Evolutionary conservation across 116 monocot species (phyloP), one percentile per base, ranked within the genome.

Genomic region (Zostera marina): DNA sequence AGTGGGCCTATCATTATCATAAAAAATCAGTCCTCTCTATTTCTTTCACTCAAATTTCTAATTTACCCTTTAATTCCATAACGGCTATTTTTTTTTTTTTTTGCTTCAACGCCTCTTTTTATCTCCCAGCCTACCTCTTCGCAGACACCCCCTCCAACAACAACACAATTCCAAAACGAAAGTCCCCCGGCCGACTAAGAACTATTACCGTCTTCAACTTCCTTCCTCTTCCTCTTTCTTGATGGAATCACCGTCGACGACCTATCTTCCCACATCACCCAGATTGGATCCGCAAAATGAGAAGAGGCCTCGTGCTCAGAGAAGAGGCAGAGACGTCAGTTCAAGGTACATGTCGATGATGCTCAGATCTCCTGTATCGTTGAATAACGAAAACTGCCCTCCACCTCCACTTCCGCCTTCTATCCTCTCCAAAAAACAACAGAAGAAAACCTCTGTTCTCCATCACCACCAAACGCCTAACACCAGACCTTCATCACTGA

Each of bases 291-390:
- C 59, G 13, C 38, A 26, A 8, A 58, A 66, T 11, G 57, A 58
- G 47, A 47, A 11, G 52, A 43, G 45, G 7, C 56, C 70, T 16
- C 44, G 48, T 9, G 52, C 41, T 11, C 70, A 58, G 41, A 47
- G 70, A 17, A 45, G 73, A 14, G 70, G 68, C 8, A 60, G 78
- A 51, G 71, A 81, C 43, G 78, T 86, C 11, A 86, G 78, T 63
- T 86, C 81, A 39, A 54, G 86, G 6, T 81, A 81, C 68, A 64
- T 86, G 68, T 20, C 32, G n/a, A 54, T 65, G 9, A 51, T 58
- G 17, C 38, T 59, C 4, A 23, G 22, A 41, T 57, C 73, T 39
- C 47, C 57, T 13, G 22, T 13, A 16, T 38, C 52, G 5, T 15
- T 54, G 22, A 42, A 47, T 14, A 39, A 44, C 26, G 41, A 54